These are phyloP conservation scores for Paraconiothyrium brasiliense DNA, from an alignment of 2,329 filamentous ascomycete genomes.

Conservation along the genomic window DNA sequence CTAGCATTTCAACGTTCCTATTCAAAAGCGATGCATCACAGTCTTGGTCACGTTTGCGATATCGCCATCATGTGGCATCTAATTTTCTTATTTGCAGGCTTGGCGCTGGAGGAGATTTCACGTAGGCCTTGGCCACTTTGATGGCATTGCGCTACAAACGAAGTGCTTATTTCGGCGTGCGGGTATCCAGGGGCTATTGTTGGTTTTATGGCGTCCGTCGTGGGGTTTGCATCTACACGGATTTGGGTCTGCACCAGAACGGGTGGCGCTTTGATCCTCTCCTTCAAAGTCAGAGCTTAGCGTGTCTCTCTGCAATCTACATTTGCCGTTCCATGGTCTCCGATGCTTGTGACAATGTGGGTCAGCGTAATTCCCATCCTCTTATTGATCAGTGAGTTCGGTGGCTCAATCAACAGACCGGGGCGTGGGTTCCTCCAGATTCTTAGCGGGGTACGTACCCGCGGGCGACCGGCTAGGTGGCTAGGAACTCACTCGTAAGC, in stretches of 20 bases:
- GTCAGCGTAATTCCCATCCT: not conserved
- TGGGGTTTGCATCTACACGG: slow-evolving; percentile 6
- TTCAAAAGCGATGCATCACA: not conserved
- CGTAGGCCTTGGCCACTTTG: not conserved
- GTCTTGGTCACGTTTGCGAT: not conserved
- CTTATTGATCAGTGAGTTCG: not conserved
- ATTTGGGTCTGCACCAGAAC: not conserved
- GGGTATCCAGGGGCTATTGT: slow-evolving; percentile 3
- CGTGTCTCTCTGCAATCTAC: not conserved
- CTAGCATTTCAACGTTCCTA: not conserved
- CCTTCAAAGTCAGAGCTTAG: not conserved
- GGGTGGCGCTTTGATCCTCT: slow-evolving; percentile 3
- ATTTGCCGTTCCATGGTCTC: slow-evolving; percentile 1
- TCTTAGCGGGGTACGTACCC: not conserved
- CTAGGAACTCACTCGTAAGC: not conserved
- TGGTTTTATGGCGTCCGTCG: not conserved
- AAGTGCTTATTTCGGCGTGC: not conserved
- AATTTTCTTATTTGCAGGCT: not conserved
- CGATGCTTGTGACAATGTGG: not conserved
- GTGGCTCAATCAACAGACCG: no score
- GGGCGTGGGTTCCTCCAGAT: not conserved
- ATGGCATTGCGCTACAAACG: not conserved
- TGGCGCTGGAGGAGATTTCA: slow-evolving; percentile 7
- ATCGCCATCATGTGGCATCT: not conserved
- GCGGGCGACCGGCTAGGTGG: no score